Conservation (phyloP, 2,329 filamentous ascomycete genomes). For the Colletotrichum tanaceti region DNA sequence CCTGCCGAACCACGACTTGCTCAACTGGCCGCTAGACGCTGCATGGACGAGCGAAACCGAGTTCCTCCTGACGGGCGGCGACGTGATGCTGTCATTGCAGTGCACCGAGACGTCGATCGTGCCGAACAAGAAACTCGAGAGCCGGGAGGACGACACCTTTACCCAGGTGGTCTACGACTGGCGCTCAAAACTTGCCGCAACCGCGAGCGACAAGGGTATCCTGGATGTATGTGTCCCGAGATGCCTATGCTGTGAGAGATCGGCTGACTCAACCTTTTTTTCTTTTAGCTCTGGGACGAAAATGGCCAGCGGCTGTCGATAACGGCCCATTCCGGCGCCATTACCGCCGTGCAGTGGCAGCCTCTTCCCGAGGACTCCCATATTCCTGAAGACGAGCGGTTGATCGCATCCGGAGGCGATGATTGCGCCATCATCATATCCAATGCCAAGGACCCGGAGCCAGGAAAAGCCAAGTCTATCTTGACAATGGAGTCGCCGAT, state of each 20-base stretch:
- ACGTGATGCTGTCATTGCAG: slow-evolving; percentile 61
- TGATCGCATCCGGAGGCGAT: slow-evolving; percentile 71
- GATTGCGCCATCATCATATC: slow-evolving; percentile 73
- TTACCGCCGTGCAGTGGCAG: slow-evolving; percentile 72
- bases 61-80: slow-evolving; percentile 70
- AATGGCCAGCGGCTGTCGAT: slow-evolving; percentile 66
- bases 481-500: slow-evolving; percentile 71
- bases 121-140: slow-evolving; percentile 62
- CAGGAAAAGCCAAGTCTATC: slow-evolving; percentile 66
- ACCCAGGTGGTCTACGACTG: slow-evolving; percentile 68
- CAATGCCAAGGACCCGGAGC: slow-evolving; percentile 66
- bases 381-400: slow-evolving; percentile 60
- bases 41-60: slow-evolving; percentile 69
- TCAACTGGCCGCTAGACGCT: slow-evolving; percentile 65
- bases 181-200: slow-evolving; percentile 65
- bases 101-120: slow-evolving; percentile 61
- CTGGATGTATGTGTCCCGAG: slow-evolving; percentile 64
- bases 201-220: slow-evolving; percentile 68
- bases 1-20: slow-evolving; percentile 63
- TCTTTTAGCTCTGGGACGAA: slow-evolving; percentile 64
- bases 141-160: slow-evolving; percentile 64
- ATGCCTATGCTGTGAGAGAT: slow-evolving; percentile 35
- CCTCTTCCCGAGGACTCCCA: slow-evolving; percentile 54
- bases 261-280: slow-evolving; percentile 15
- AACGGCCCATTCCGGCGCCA: slow-evolving; percentile 67